Evolutionary conservation across 2,329 filamentous ascomycete genomes (phyloP), one percentile per base, ranked within the genome.

Genomic region (Phaeoacremonium minimum): DNA sequence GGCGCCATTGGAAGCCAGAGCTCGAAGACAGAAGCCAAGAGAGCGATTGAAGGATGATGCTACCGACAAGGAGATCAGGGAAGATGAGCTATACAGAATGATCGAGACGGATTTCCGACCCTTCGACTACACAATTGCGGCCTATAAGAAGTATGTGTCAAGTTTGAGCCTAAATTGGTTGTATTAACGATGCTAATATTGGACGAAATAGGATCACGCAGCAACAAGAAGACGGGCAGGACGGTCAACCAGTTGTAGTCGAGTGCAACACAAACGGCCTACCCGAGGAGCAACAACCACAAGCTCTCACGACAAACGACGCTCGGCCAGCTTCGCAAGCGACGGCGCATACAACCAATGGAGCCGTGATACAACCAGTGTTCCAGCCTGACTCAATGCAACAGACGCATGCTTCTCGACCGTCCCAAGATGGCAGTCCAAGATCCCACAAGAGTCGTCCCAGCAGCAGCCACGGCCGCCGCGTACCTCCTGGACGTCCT

Each of bases 81-180:
- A 95, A 49, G 91, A 98, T 44, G 90, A 96, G 60, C 73, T 97
- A 15, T 93, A 97, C 58, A 82, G 82, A 46, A 86, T 94, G 76
- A 96, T 98, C 43, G 93, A 98, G 61, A 85, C 79, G 5, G 85
- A 95, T 52, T 98, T 97, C 56, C 82, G 86, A 57, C 87, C 90
- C 1, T 98, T 97, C 58, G 93, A 98, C 60, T 98, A 98, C 61
- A 96, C 90, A 0, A 66, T 83, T 4, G 81, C 87, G 15, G 85
- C 81, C 4, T 91, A 89, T 52, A 81, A 83, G 53, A 83, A 83
- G 75, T 88, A 70, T 46, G 79, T 51, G 6, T 4, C 13, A 7
- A n/a, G n/a, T n/a, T n/a, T n/a, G n/a, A n/a, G 11, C 12, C 18
- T 35, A n/a, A n/a, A n/a, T n/a, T n/a, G n/a, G n/a, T n/a, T n/a